Percentiles rank a stretch among this genome's conserved stretches.
phyloP scores from a whole-genome alignment of 1,284 basidiomycete species.

The Golubevia sp. region DNA sequence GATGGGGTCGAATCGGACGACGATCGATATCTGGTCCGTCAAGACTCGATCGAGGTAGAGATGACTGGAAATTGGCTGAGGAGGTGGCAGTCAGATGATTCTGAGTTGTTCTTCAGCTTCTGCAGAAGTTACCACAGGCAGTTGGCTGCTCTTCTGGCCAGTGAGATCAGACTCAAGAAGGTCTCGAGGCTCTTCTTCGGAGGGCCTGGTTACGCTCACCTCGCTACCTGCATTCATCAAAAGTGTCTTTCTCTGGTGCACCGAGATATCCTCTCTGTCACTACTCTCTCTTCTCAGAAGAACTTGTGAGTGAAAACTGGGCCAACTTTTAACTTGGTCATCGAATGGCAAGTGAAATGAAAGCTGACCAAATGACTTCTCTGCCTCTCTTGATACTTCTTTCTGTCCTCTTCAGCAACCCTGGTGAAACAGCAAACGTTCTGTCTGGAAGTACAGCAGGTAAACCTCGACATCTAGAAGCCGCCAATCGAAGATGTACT shows the following conservation, averaged over 20 bases:
- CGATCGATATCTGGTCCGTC: constrained; percentile 43
- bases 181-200: constrained; percentile 45
- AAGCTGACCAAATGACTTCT: background rate
- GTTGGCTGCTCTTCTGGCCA: constrained; percentile 33
- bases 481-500: constrained; percentile 49
- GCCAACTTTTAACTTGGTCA: background rate
- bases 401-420: constrained; percentile 20
- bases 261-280: constrained; percentile 50
- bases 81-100: constrained; percentile 56
- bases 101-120: constrained; percentile 57
- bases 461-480: constrained; percentile 54
- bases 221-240: constrained; percentile 51
- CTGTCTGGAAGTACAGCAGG: constrained; percentile 49
- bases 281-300: constrained; percentile 55
- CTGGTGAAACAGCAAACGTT: constrained; percentile 54
- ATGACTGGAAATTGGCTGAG: constrained; percentile 57
- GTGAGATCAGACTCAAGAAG: constrained; percentile 5
- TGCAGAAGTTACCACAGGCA: constrained; percentile 53
- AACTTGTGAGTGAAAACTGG: constrained; percentile 22
- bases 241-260: constrained; percentile 52
- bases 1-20: constrained; percentile 18
- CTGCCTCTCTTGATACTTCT: background rate
- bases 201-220: constrained; percentile 47
- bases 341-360: background rate
- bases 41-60: constrained; percentile 50